phyloP scores from a whole-genome alignment of 2,329 filamentous ascomycete genomes.

The Alternaria metachromatica region DNA sequence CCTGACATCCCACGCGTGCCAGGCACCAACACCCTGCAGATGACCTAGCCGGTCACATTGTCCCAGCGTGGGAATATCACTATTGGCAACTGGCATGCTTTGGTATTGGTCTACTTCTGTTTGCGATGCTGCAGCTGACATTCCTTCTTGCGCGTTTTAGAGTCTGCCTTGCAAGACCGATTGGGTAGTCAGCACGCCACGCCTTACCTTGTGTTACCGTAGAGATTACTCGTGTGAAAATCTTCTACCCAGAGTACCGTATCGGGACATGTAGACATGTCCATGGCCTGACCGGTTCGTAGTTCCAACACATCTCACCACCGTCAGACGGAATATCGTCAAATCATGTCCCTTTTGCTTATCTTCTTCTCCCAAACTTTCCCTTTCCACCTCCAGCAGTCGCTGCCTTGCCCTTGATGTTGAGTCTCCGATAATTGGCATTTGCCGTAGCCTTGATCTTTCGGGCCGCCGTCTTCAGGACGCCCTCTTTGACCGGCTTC shows the following conservation, averaged over 20 bases:
- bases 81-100: slow-evolving; percentile 13
- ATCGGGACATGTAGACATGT: not conserved
- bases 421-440: slow-evolving; percentile 57
- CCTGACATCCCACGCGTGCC: slow-evolving; percentile 2
- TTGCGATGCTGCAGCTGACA: slow-evolving; percentile 6
- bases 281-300: not conserved
- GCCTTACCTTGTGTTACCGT: slow-evolving; percentile 7
- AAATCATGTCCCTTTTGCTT: not conserved
- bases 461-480: slow-evolving; percentile 48
- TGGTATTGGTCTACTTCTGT: slow-evolving; percentile 1
- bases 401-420: slow-evolving; percentile 59
- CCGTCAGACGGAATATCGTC: not conserved
- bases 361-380: slow-evolving; percentile 46
- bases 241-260: not conserved
- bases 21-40: slow-evolving; percentile 29
- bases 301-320: not conserved
- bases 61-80: slow-evolving; percentile 26
- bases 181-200: slow-evolving; percentile 6
- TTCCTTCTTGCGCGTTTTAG: not conserved
- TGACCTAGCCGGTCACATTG: slow-evolving; percentile 42
- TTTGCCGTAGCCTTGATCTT: slow-evolving; percentile 57
- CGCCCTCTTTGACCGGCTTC: slow-evolving; percentile 29
- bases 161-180: slow-evolving; percentile 6
- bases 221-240: slow-evolving; percentile 5
- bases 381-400: slow-evolving; percentile 48